Evolutionary conservation across 2,329 filamentous ascomycete species (phyloP), one percentile per base, ranked within the genome.

Genomic region (Penicillium sclerotigenum): DNA sequence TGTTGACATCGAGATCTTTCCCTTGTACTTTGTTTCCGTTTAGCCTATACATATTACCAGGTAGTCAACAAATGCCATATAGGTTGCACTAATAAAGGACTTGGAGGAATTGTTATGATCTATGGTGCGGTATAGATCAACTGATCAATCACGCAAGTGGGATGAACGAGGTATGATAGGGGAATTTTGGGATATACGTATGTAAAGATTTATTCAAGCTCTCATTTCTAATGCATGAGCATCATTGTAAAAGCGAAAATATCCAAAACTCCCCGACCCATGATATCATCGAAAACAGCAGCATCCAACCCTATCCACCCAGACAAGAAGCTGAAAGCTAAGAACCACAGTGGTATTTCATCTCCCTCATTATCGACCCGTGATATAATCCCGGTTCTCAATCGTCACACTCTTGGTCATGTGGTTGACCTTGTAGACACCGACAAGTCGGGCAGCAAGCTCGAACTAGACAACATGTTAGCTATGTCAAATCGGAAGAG

Each of bases 341-440:
- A 37, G 38, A 54, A 49, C 50, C n/a, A 56, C 54, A 54, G 54
- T 54, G 49, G 56, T 42, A 64, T 59, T 28, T 37, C 31, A 49
- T 51, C 26, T n/a, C 38, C 31, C 18, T 57, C 58, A 65, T 70
- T 60, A 71, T 52, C 70, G 70, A 45, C 70, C 65, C 16, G 62
- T 69, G 64, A 89, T 89, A 70, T 87, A 94, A 75, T 94, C 89
- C 64, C 80, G 81, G 76, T 94, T 94, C 75, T 94, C 90, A 60
- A 94, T 91, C 51, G 90, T 91, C 22, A 94, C 89, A 74, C 89
- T 92, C 84, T 93, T 94, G 59, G 90, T 94, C 86, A 97, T 99
- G 75, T 99, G 93, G 76, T 96, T 97, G 73, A 99, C 94, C 81
- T 99, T 99, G 81, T 99, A 99, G 54, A 99, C 94, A 65, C 95